A percentile compares a stretch with the other conserved stretches of the same genome.
These are phyloP conservation scores for Epichloe elymi DNA, from an alignment of 2,329 filamentous ascomycete species.

Conservation along the genomic window DNA sequence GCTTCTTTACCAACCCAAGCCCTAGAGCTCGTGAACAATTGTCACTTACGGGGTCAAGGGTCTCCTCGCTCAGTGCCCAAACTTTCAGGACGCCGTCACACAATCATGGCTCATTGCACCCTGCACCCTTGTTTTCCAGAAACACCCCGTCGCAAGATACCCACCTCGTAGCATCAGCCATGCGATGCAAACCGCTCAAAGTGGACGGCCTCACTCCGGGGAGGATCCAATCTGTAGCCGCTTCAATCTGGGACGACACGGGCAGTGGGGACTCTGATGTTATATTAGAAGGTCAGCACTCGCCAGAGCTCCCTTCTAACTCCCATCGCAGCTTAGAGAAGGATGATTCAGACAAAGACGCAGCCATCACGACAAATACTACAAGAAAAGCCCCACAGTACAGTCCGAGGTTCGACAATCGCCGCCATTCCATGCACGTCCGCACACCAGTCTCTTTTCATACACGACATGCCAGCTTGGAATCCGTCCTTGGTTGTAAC, in stretches of 20 bases:
- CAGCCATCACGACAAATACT: background rate
- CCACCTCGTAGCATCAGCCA: background rate
- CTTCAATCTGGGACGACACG: background rate
- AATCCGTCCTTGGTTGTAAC: background rate
- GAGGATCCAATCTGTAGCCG: slow-evolving; percentile 1
- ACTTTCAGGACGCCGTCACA: background rate
- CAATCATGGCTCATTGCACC: background rate
- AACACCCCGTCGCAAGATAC: background rate
- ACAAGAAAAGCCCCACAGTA: background rate
- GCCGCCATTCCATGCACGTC: background rate
- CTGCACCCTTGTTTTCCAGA: background rate
- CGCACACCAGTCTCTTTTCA: background rate
- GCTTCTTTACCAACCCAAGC: background rate
- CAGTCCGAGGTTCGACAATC: background rate
- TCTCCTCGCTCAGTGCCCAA: background rate
- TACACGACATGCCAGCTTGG: background rate
- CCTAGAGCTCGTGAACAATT: background rate
- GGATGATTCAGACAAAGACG: background rate
- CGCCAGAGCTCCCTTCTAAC: background rate
- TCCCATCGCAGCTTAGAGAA: background rate
- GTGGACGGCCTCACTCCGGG: background rate
- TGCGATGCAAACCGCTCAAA: background rate
- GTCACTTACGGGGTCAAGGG: background rate
- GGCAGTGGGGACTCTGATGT: background rate
- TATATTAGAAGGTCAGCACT: background rate